phyloP scores from a whole-genome alignment of 805 yeast species.

The Wickerhamomyces queroliae region DNA sequence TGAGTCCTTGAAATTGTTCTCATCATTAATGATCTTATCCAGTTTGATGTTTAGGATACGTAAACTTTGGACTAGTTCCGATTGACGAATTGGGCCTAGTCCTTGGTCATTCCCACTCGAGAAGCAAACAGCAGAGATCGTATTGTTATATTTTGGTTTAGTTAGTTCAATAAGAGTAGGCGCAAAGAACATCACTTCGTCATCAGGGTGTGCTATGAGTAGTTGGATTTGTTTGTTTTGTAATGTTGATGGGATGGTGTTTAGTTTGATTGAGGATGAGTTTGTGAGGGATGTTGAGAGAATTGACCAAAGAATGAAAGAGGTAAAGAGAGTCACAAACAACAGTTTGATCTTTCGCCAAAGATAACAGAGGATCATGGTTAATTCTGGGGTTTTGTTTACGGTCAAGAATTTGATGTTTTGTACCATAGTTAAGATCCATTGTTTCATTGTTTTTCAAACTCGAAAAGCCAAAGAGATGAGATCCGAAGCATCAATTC shows the following conservation, averaged over 20 bases:
- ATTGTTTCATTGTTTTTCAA: too few relatives aligned
- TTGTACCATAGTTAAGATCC: too few relatives aligned
- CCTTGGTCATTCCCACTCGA: constrained; percentile 77
- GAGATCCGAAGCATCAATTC: too few relatives aligned
- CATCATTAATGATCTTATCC: constrained; percentile 39
- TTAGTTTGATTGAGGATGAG: neutral
- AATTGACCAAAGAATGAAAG: constrained; percentile 1
- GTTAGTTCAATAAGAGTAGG: constrained; percentile 62
- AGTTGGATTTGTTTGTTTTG: constrained; percentile 30
- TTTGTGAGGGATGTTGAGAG: constrained; percentile 3
- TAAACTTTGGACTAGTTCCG: constrained; percentile 56
- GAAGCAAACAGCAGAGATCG: constrained; percentile 58
- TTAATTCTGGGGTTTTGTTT: too few relatives aligned
- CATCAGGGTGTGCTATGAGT: constrained; percentile 95
- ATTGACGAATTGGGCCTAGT: constrained; percentile 54
- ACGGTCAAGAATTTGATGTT: too few relatives aligned
- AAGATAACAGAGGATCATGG: too few relatives aligned
- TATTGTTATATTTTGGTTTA: constrained; percentile 41
- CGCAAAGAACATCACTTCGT: constrained; percentile 95
- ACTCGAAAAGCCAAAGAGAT: too few relatives aligned
- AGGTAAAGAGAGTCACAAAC: neutral
- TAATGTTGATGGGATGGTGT: constrained; percentile 1
- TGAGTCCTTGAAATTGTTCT: constrained; percentile 54
- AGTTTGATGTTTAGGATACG: constrained; percentile 43
- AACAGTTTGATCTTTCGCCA: too few relatives aligned